Evolutionary conservation across 2,329 filamentous ascomycete species (phyloP).

Genomic region (Penicillium thymicola): DNA sequence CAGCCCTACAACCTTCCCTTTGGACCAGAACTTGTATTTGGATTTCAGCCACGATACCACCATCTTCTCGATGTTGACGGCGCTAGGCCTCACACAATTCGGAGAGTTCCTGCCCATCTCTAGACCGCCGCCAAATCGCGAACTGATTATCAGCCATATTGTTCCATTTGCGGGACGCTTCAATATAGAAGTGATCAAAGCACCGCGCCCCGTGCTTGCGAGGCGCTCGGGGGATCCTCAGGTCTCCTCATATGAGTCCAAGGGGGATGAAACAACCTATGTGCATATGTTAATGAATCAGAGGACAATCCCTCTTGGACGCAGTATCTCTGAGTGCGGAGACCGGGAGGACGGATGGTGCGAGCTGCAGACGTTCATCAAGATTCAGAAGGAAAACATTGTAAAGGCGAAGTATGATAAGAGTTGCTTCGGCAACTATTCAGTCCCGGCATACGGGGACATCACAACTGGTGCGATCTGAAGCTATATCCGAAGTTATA

Average conservation of each 20-base stretch:
- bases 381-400: conserved; percentile 59
- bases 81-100: conserved; percentile 71
- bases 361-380: conserved; percentile 65
- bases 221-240: conserved; percentile 43
- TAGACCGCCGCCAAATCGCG: conserved; percentile 51
- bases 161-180: conserved; percentile 70
- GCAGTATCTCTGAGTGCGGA: conserved; percentile 64
- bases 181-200: conserved; percentile 69
- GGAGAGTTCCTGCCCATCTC: conserved; percentile 54
- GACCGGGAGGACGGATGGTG: conserved; percentile 72
- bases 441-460: neutral
- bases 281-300: conserved; percentile 74
- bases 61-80: conserved; percentile 66
- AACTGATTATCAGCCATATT: conserved; percentile 64
- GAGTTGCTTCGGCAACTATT: conserved; percentile 58
- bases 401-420: conserved; percentile 60
- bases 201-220: conserved; percentile 60
- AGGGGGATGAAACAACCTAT: conserved; percentile 60
- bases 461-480: neutral
- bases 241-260: conserved; percentile 26
- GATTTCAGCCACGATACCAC: conserved; percentile 79
- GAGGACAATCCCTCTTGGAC: conserved; percentile 66
- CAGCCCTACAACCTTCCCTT: conserved; percentile 66
- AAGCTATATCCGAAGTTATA: neutral
- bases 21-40: conserved; percentile 70